These are phyloP conservation scores for Apocynum venetum DNA, from an alignment of 257 asterid species.

Conservation along the genomic window DNA sequence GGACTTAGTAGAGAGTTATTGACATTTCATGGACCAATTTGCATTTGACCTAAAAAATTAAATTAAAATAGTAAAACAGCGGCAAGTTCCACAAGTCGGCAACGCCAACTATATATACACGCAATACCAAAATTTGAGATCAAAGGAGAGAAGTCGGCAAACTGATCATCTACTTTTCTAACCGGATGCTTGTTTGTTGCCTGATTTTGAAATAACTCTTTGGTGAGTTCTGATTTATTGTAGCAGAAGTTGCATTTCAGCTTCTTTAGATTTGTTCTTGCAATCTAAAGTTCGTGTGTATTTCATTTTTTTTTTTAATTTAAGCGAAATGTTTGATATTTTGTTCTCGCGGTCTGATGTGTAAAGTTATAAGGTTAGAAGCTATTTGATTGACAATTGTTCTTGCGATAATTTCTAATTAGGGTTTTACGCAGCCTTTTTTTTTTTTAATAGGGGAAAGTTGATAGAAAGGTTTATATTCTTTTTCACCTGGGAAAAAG, in stretches of 20 bases:
- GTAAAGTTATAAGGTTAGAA: not conserved
- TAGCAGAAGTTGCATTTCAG: not conserved
- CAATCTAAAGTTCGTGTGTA: not conserved
- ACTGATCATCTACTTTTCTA: not conserved
- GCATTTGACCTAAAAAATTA: no score
- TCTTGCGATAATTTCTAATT: not conserved
- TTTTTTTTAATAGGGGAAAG: not conserved
- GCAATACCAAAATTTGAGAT: not conserved
- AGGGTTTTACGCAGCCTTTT: not conserved
- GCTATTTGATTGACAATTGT: not conserved
- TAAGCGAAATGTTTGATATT: not conserved
- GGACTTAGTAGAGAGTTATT: no score
- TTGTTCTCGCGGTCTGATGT: not conserved
- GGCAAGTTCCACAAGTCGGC: not conserved
- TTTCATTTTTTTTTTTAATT: not conserved
- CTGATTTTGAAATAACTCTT: not conserved
- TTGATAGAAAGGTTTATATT: not conserved
- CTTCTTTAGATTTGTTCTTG: not conserved
- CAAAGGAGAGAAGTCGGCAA: conserved; percentile 2
- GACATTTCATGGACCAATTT: no score
- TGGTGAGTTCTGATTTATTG: not conserved
- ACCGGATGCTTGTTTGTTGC: not conserved
- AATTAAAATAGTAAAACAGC: not conserved
- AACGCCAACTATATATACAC: not conserved
- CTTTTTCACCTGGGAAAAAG: no score